These are phyloP conservation scores for Acer campestre DNA, from an alignment of 345 rosid species.

Conservation along the genomic window DNA sequence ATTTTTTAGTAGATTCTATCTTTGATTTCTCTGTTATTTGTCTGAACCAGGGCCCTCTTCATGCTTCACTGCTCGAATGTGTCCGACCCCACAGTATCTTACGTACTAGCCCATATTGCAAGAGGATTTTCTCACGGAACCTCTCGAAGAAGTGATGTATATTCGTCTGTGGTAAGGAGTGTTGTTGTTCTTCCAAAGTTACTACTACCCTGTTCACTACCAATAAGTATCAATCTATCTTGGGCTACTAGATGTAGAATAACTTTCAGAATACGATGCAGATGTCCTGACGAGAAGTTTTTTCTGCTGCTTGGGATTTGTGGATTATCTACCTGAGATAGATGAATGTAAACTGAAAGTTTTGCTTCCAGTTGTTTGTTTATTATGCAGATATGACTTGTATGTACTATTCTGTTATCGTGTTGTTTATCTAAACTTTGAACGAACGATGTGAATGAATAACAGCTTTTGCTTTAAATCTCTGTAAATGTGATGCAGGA, in stretches of 20 bases:
- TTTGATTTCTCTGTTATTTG: conserved; percentile 12
- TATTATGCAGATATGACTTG: conserved; percentile 29
- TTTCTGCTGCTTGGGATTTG: not conserved
- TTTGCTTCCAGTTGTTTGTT: conserved; percentile 33
- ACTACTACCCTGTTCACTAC: conserved; percentile 25
- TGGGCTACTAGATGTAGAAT: conserved; percentile 18
- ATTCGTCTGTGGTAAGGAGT: conserved; percentile 10
- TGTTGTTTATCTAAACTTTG: conserved; percentile 28
- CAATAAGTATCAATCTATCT: conserved; percentile 14
- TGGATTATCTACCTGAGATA: conserved; percentile 21
- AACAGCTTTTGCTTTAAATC: conserved; percentile 1
- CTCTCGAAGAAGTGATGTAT: conserved; percentile 54
- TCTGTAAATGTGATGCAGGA: not conserved
- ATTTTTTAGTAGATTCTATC: not conserved
- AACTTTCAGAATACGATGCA: conserved; percentile 24
- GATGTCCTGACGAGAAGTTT: conserved; percentile 22
- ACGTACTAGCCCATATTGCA: conserved; percentile 67
- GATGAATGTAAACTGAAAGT: conserved; percentile 19
- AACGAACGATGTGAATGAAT: conserved; percentile 17
- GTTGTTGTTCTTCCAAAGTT: conserved; percentile 37
- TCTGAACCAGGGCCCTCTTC: conserved; percentile 51
- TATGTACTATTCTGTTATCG: conserved; percentile 38
- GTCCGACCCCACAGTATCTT: conserved; percentile 44
- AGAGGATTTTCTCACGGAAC: conserved; percentile 66
- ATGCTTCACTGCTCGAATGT: conserved; percentile 46